Base-by-base conservation (phyloP, 2,329 filamentous ascomycete genomes). In the Talaromyces funiculosus region DNA sequence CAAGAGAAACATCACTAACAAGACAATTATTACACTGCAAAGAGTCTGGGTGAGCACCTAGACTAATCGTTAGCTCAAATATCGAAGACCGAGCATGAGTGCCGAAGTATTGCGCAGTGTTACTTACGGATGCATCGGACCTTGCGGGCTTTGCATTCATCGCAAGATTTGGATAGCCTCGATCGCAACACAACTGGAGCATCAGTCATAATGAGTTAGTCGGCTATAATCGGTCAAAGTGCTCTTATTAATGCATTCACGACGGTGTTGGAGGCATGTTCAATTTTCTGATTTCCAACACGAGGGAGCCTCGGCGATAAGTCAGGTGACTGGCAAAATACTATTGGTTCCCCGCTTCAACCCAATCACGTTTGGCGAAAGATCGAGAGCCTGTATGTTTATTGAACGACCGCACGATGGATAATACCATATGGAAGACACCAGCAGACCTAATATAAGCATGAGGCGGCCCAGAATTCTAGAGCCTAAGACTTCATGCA, bases 131-230 rank as follows among this genome's bases (percentile, higher is more conserved):
- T 68, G 63, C 75, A 78, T 56, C 75, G 73, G 20, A 77, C 75
- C 64, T 78, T 78, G 42, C 75, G 72, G n/a, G 65, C 61, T 64
- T 76, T 76, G 66, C 75, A 78, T 42, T 69, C 66, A 64, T 77
- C 73, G 65, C 75, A 78, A 5, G 73, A 64, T 6, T 63, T 65
- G 12, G 63, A 66, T 4, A 64, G 57, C 51, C 71, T 55, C 8
- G 64, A 60, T 42, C 47, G 62, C 31, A 64, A 42, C 53, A 62
- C 43, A 20, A 45, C 54, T 6, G 53, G 12, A 24, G 35, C 29
- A 4, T 54, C 57, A 20, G 53, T 16, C 61, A 60, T 62, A 10
- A 42, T 31, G 42, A 18, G 3, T 7, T 14, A 51, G 18, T 35
- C n/a, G 45, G 26, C 4, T 20, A 20, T 7, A 7, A 14, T 26